Conservation (phyloP, 306 rosid genomes). For the Morella rubra region DNA sequence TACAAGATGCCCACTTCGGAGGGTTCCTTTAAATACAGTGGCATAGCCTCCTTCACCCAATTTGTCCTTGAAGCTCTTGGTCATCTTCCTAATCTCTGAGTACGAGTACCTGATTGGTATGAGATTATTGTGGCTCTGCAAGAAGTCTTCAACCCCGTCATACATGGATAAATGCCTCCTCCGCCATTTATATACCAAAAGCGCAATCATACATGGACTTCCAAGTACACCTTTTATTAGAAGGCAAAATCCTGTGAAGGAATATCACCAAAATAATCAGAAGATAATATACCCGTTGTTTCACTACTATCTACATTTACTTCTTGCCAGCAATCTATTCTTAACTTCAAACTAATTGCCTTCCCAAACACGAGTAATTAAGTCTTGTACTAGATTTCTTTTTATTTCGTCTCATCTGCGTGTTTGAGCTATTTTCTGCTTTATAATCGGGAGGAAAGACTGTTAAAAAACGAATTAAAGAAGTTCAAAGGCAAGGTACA, state of each 20-base stretch:
- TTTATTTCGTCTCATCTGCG: background rate
- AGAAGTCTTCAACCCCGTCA: slow-evolving; percentile 9
- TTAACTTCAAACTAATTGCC: background rate
- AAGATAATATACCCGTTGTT: background rate
- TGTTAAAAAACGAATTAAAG: too few relatives aligned
- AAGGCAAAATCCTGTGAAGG: background rate
- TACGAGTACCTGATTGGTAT: too few relatives aligned
- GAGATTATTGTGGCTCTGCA: slow-evolving; percentile 6
- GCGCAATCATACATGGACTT: background rate
- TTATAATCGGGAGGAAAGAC: too few relatives aligned
- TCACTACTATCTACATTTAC: background rate
- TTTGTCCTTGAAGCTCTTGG: too few relatives aligned
- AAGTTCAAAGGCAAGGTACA: too few relatives aligned
- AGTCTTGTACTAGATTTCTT: background rate
- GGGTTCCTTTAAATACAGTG: slow-evolving; percentile 9
- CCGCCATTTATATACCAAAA: background rate
- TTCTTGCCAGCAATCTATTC: background rate
- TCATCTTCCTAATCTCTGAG: too few relatives aligned
- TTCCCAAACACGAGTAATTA: background rate
- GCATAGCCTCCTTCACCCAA: slow-evolving; percentile 31
- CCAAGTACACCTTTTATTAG: background rate
- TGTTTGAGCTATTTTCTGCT: background rate
- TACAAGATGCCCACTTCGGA: slow-evolving; percentile 17
- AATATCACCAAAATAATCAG: background rate
- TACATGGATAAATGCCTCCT: slow-evolving; percentile 1